A percentile compares a stretch with the other conserved stretches of the same genome.
phyloP scores from a whole-genome alignment of 2,329 filamentous ascomycete species.

The Sporothrix dimorphospora region DNA sequence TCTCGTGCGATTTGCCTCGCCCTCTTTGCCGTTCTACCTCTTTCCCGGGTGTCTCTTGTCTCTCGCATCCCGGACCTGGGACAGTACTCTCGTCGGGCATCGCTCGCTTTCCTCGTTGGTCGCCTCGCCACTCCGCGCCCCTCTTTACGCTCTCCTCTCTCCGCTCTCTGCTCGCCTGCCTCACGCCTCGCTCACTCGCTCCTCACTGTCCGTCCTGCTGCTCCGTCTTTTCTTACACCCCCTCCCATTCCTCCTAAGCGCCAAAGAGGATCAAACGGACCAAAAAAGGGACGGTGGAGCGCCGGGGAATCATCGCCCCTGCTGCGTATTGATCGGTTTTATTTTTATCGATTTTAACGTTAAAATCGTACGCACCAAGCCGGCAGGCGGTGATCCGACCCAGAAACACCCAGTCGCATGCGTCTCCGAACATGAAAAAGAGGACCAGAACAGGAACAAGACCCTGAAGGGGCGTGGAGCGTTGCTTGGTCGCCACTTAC shows the following conservation, averaged over 20 bases:
- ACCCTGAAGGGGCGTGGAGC: background rate
- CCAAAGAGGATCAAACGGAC: background rate
- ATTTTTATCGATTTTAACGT: background rate
- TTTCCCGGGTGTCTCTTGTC: background rate
- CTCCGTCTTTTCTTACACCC: background rate
- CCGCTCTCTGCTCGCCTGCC: background rate
- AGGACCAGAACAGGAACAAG: background rate
- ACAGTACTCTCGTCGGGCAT: background rate
- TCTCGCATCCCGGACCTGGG: background rate
- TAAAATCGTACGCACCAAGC: background rate
- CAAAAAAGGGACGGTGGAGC: background rate
- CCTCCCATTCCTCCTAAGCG: background rate
- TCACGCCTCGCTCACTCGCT: background rate
- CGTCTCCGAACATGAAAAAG: background rate
- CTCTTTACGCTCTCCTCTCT: background rate
- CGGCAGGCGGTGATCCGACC: background rate
- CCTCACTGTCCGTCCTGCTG: background rate
- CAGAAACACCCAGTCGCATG: background rate
- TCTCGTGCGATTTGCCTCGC: background rate
- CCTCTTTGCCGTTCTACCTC: background rate
- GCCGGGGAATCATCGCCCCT: background rate
- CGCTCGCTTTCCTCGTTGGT: background rate
- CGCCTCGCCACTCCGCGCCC: slow-evolving; percentile 9
- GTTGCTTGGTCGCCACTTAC: background rate
- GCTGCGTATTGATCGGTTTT: background rate